phyloP scores from a whole-genome alignment of 2,329 filamentous ascomycete genomes.

The Cladobotryum mycophilum region DNA sequence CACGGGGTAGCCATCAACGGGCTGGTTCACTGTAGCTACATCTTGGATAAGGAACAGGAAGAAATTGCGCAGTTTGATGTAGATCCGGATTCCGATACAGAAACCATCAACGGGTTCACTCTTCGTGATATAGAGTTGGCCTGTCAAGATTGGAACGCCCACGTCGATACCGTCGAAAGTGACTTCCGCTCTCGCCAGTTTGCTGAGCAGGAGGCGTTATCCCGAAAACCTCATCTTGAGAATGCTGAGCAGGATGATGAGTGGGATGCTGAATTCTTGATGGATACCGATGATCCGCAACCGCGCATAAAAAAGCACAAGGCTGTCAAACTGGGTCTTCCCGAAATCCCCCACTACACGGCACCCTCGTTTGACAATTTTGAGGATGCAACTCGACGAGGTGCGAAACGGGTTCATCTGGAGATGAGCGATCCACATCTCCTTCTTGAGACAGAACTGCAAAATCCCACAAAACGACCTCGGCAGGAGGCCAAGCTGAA shows the following conservation, averaged over 20 bases:
- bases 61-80: conserved; percentile 38
- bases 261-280: conserved; percentile 56
- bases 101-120: conserved; percentile 67
- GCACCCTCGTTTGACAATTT: conserved; percentile 77
- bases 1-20: conserved; percentile 45
- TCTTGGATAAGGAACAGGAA: conserved; percentile 33
- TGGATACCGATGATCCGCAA: conserved; percentile 40
- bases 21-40: conserved; percentile 35
- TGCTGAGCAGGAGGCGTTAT: conserved; percentile 27
- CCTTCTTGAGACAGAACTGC: conserved; percentile 70
- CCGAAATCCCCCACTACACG: conserved; percentile 51
- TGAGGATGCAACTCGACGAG: conserved; percentile 61
- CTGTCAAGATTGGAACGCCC: conserved; percentile 77
- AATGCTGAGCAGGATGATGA: conserved; percentile 48
- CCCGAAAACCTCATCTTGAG: conserved; percentile 26
- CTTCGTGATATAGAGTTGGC: conserved; percentile 78
- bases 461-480: conserved; percentile 55
- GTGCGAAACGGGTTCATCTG: conserved; percentile 72
- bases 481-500: conserved; percentile 52
- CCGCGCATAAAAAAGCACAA: conserved; percentile 63
- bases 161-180: conserved; percentile 45
- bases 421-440: conserved; percentile 86
- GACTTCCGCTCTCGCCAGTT: conserved; percentile 28
- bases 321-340: conserved; percentile 52
- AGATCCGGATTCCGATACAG: conserved; percentile 49